Evolutionary conservation across 495 filamentous ascomycete genomes (phyloP).

Genomic region (Aspergillus coremiiformis): DNA sequence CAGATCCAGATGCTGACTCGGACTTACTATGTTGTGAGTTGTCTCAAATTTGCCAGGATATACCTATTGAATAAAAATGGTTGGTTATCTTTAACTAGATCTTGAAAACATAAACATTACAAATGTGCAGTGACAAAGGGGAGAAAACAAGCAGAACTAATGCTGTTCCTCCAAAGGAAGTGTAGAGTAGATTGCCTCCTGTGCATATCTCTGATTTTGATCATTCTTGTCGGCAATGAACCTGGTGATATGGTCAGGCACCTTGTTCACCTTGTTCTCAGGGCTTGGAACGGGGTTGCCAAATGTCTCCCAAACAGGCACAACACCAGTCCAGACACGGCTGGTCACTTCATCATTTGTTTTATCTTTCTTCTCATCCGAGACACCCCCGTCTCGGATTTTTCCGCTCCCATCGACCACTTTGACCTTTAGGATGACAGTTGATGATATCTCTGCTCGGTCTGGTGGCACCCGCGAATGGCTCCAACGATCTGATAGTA

Average conservation of each 20-base stretch:
- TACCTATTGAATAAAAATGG: neutral
- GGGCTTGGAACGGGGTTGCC: slow-evolving; percentile 62
- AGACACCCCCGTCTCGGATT: slow-evolving; percentile 58
- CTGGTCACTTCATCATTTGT: slow-evolving; percentile 51
- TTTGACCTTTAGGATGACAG: slow-evolving; percentile 62
- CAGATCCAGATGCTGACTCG: too few relatives aligned
- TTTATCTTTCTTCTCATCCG: slow-evolving; percentile 64
- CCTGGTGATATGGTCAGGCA: slow-evolving; percentile 57
- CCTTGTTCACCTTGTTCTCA: slow-evolving; percentile 49
- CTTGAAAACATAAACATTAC: neutral
- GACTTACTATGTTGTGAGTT: too few relatives aligned
- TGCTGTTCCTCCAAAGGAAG: slow-evolving; percentile 36
- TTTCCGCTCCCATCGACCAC: slow-evolving; percentile 73
- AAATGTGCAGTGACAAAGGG: neutral
- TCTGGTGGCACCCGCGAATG: slow-evolving; percentile 66
- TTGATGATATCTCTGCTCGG: slow-evolving; percentile 67
- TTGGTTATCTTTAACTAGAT: neutral
- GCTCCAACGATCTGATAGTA: slow-evolving; percentile 62
- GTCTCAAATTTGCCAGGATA: too few relatives aligned
- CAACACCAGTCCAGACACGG: slow-evolving; percentile 75
- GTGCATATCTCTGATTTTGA: slow-evolving; percentile 45
- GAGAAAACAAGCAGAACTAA: slow-evolving; percentile 7
- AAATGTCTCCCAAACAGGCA: slow-evolving; percentile 60
- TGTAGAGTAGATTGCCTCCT: slow-evolving; percentile 30
- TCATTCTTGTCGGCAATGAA: slow-evolving; percentile 51